These are phyloP conservation scores for Choiromyces venosus DNA, from an alignment of 495 filamentous ascomycete species.

Conservation along the genomic window DNA sequence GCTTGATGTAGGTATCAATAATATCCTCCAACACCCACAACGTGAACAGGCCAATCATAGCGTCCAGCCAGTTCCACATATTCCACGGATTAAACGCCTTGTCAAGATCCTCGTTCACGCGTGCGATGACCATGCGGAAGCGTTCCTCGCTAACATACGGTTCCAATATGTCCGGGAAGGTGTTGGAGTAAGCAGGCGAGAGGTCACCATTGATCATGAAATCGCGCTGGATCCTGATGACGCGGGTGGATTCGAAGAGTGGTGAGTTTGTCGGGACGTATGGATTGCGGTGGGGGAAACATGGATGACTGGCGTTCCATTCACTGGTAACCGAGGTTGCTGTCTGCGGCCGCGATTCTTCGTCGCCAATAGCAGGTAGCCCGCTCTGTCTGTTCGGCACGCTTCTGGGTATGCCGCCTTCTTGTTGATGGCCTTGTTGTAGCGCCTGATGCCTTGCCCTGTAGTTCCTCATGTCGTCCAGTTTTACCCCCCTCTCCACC, in stretches of 20 bases:
- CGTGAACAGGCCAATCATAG: slow-evolving; percentile 67
- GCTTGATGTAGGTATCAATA: slow-evolving; percentile 65
- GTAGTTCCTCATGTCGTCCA: slow-evolving; percentile 19
- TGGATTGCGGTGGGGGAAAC: slow-evolving; percentile 68
- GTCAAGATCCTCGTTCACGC: slow-evolving; percentile 66
- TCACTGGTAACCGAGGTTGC: slow-evolving; percentile 31
- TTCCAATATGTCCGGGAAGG: slow-evolving; percentile 92
- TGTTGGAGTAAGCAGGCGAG: slow-evolving; percentile 69
- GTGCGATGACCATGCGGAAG: slow-evolving; percentile 72
- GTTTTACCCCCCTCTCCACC: slow-evolving; percentile 13
- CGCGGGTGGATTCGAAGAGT: slow-evolving; percentile 68
- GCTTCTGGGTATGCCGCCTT: neutral
- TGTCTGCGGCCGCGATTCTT: slow-evolving; percentile 33
- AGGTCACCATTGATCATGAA: slow-evolving; percentile 87
- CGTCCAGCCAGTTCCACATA: slow-evolving; percentile 67
- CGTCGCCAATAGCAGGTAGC: slow-evolving; percentile 11
- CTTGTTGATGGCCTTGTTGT: slow-evolving; percentile 12
- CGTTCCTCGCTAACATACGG: slow-evolving; percentile 72
- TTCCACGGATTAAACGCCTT: slow-evolving; percentile 69
- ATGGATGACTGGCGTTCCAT: slow-evolving; percentile 37
- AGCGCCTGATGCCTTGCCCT: neutral
- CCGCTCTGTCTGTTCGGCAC: neutral
- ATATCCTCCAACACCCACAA: slow-evolving; percentile 93
- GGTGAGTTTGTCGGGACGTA: slow-evolving; percentile 63
- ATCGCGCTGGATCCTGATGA: slow-evolving; percentile 85